phyloP scores from a whole-genome alignment of 306 rosid species.

The Cucumis cinereus region DNA sequence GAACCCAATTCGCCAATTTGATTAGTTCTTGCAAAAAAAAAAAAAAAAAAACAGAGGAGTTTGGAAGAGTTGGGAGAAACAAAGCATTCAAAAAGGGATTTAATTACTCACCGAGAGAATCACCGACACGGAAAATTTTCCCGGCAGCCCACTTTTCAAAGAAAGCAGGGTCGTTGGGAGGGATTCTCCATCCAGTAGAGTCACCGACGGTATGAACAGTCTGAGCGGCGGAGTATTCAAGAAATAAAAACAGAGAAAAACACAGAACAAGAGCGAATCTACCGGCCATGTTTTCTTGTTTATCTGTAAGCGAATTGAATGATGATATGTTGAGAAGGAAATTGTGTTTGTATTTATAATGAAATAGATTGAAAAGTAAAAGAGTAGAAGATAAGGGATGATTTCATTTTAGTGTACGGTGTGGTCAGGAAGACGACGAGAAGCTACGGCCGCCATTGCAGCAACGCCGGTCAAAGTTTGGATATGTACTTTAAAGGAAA shows the following conservation, averaged over 20 bases:
- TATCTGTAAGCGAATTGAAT: background rate
- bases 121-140: conserved; percentile 15
- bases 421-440: background rate
- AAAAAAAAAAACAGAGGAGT: background rate
- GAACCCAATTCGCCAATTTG: background rate
- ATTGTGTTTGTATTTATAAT: background rate
- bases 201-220: conserved; percentile 29
- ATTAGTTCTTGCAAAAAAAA: background rate
- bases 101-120: conserved; percentile 14
- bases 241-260: background rate
- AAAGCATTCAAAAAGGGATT: background rate
- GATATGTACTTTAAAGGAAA: too few species aligned
- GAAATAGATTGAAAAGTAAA: background rate
- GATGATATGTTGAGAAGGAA: background rate
- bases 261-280: background rate
- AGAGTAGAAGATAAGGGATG: background rate
- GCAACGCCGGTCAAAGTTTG: background rate
- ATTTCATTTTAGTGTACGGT: background rate
- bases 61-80: background rate
- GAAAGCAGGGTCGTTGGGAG: background rate
- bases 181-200: conserved; percentile 17
- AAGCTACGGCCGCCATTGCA: background rate
- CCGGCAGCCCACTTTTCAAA: conserved; percentile 25
- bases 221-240: conserved; percentile 10
- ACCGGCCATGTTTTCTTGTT: background rate